Evolutionary conservation across 495 filamentous ascomycete species (phyloP).

Genomic region (Astrocystis sublimbata): DNA sequence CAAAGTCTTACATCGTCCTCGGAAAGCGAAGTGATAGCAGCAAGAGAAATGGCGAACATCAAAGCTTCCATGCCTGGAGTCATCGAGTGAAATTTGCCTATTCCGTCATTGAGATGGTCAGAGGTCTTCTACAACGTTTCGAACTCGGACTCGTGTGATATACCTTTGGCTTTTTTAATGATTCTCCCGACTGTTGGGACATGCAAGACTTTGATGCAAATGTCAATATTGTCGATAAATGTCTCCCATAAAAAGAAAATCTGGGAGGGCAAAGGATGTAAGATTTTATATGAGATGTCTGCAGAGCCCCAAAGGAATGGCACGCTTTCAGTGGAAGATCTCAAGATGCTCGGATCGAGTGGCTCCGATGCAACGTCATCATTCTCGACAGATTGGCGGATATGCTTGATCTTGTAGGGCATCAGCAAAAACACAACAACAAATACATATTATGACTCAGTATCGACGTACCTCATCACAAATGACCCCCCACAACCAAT

Average conservation of each 20-base stretch:
- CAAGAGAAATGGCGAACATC: conserved; percentile 16
- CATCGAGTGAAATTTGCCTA: conserved; percentile 3
- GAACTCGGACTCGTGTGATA: too few species aligned
- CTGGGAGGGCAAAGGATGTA: conserved; percentile 14
- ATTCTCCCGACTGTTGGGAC: background rate
- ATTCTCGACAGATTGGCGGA: conserved; percentile 1
- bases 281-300: background rate
- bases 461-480: background rate
- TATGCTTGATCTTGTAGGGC: background rate
- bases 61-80: background rate
- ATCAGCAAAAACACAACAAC: background rate
- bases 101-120: background rate
- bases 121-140: background rate
- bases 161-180: conserved; percentile 7
- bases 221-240: conserved; percentile 18
- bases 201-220: conserved; percentile 15
- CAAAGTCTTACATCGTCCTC: background rate
- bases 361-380: conserved; percentile 1
- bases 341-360: background rate
- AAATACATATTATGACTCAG: background rate
- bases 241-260: conserved; percentile 14
- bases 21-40: conserved; percentile 9
- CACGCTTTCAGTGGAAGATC: background rate
- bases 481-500: conserved; percentile 4
- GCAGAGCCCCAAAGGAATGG: conserved; percentile 1